phyloP scores from a whole-genome alignment of 2,329 filamentous ascomycete genomes.

The Penicillium sp. region DNA sequence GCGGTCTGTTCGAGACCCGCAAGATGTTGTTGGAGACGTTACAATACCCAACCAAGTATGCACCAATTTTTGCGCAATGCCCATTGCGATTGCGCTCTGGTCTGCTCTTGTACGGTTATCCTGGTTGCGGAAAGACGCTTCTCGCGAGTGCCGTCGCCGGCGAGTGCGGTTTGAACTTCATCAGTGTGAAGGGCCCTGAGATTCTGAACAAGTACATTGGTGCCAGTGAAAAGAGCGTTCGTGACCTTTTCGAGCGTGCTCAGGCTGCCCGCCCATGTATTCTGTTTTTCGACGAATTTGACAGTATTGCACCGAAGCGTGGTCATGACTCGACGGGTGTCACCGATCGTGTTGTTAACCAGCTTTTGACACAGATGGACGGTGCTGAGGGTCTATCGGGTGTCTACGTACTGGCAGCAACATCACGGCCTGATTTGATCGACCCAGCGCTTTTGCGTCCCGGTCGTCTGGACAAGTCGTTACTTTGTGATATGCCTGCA shows the following conservation, averaged over 20 bases:
- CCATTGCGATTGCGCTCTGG: conserved; percentile 93
- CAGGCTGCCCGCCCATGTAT: conserved; percentile 88
- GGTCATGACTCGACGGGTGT: conserved; percentile 97
- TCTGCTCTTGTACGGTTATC: conserved; percentile 89
- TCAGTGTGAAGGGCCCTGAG: conserved; percentile 95
- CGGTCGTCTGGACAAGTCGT: conserved; percentile 87
- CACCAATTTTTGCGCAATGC: conserved; percentile 95
- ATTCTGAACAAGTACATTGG: conserved; percentile 99
- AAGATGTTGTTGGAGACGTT: conserved; percentile 92
- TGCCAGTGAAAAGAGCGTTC: conserved; percentile 92
- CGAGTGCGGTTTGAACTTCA: conserved; percentile 97
- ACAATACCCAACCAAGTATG: conserved; percentile 96
- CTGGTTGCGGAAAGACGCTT: conserved; percentile 94
- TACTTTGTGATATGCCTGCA: conserved; percentile 87
- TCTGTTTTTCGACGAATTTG: conserved; percentile 98
- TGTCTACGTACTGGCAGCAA: conserved; percentile 95
- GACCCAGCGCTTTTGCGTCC: conserved; percentile 91
- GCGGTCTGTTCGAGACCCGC: conserved; percentile 82
- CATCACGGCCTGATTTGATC: conserved; percentile 89
- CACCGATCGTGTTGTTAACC: conserved; percentile 98
- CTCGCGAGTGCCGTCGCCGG: conserved; percentile 96
- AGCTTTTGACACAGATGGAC: conserved; percentile 98
- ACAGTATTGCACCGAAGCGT: conserved; percentile 94
- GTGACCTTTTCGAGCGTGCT: conserved; percentile 92
- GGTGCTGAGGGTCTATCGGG: conserved; percentile 92